Evolutionary conservation across 306 rosid genomes (phyloP).

Genomic region (Prunus davidiana): DNA sequence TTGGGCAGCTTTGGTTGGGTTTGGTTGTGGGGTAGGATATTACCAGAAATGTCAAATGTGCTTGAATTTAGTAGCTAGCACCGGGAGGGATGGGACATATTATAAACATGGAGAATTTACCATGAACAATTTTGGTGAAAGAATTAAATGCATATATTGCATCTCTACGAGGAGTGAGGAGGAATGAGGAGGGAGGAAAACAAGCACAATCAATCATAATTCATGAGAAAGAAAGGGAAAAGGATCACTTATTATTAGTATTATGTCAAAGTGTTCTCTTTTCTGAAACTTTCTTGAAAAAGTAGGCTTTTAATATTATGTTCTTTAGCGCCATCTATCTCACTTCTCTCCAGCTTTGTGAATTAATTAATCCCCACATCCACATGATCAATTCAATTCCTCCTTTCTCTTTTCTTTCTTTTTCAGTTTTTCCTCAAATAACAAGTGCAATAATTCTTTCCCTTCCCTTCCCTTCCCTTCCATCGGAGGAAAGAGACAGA

Average conservation of each 20-base stretch:
- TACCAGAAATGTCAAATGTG: conserved; percentile 33
- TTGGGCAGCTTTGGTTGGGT: conserved; percentile 25
- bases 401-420: not conserved
- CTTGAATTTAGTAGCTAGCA: not conserved
- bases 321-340: not conserved
- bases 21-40: conserved; percentile 14
- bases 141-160: not conserved
- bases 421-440: not conserved
- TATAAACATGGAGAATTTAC: not conserved
- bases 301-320: not conserved
- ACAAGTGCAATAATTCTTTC: not conserved
- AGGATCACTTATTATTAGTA: not conserved
- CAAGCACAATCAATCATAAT: not conserved
- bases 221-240: not conserved
- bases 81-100: not conserved
- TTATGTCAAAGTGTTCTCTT: not conserved
- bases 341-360: not conserved
- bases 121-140: not conserved
- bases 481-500: too few species aligned
- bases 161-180: not conserved
- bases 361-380: not conserved
- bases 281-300: not conserved
- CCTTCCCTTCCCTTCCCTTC: too few species aligned
- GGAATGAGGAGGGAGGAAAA: not conserved
- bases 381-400: too few species aligned